These are phyloP conservation scores for Hansenula lynferdii DNA, from an alignment of 1,139 yeast species.

Conservation along the genomic window DNA sequence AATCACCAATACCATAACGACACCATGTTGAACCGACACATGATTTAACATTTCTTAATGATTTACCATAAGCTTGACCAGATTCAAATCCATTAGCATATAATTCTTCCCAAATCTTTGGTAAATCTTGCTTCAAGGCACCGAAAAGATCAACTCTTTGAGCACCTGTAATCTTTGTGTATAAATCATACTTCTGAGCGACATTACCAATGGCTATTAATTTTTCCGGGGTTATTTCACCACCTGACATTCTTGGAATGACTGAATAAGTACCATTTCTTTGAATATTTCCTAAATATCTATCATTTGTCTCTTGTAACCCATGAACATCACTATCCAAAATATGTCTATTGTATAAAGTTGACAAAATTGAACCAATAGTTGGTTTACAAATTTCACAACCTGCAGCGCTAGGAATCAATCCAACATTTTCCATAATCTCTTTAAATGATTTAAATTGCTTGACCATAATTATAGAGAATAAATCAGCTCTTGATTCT, in stretches of 20 bases:
- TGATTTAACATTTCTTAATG: slow-evolving; percentile 30
- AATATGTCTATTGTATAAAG: slow-evolving; percentile 27
- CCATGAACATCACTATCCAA: slow-evolving; percentile 27
- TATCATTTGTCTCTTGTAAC: slow-evolving; percentile 30
- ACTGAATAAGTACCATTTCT: slow-evolving; percentile 31
- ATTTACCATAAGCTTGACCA: slow-evolving; percentile 32
- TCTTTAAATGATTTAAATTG: slow-evolving; percentile 23
- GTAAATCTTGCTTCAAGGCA: slow-evolving; percentile 29
- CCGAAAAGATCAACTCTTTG: slow-evolving; percentile 31
- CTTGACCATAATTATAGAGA: slow-evolving; percentile 28
- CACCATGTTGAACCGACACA: slow-evolving; percentile 35
- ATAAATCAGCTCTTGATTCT: slow-evolving; percentile 29
- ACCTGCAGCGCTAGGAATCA: slow-evolving; percentile 24
- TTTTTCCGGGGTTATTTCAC: slow-evolving; percentile 31
- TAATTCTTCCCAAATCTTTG: slow-evolving; percentile 28
- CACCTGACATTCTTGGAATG: slow-evolving; percentile 31
- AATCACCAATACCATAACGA: slow-evolving; percentile 31
- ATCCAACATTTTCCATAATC: slow-evolving; percentile 25
- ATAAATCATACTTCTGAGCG: slow-evolving; percentile 28
- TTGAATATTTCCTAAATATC: slow-evolving; percentile 30
- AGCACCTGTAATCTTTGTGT: slow-evolving; percentile 32
- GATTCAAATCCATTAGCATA: slow-evolving; percentile 29
- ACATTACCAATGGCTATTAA: slow-evolving; percentile 27
- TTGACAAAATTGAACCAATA: slow-evolving; percentile 28
- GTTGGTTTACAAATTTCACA: slow-evolving; percentile 32